Base-by-base conservation (phyloP, 495 filamentous ascomycete species). In the Tuber borchii region DNA sequence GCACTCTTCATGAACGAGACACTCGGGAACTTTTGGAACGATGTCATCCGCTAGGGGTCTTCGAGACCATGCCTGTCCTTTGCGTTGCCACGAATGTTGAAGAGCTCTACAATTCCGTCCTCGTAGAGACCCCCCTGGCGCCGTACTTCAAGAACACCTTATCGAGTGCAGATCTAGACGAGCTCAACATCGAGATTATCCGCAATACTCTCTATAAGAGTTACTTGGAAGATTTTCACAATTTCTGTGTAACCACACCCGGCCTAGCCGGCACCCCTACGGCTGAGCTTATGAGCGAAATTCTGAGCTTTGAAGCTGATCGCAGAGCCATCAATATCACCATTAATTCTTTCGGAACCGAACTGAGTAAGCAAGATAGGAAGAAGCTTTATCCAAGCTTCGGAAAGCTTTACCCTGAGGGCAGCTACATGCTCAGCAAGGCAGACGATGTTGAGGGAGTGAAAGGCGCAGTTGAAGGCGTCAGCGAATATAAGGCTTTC, bases 161-260 rank as follows among this genome's bases (percentile, higher is more conserved):
- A 51, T 94, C 91, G 84, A 93, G 97, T 83, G 93, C 97, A 83
- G 95, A 99, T 83, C 88, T 99, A 75, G 95, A 99, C 85, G 96
- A 98, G 87, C 87, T 98, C 83, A 99, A 99, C 86, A 99, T 99
- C 82, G 95, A 99, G 86, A 99, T 99, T 82, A 90, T 99, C 70
- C 91, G 96, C 71, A 98, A 99, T 85, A 99, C 96, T 17, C 87
- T 99, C 69, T 99, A 97, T 88, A 98, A 98, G 89, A 97, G 97
- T 86, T 99, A 99, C 85, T 88, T 99, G 39, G 95, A 99, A 84
- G 95, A 98, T 83, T 99, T 99, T 85, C 89, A 97, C 86, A 86
- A 91, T 42, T 98, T 96, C 82, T 90, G 97, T 84, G 95, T 91
- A 85, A 91, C 90, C 37, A 87, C 97, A 83, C 87, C 94, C 0